Conservation (phyloP, 768 basidiomycete genomes). For the Nevesoporus exiguus region DNA sequence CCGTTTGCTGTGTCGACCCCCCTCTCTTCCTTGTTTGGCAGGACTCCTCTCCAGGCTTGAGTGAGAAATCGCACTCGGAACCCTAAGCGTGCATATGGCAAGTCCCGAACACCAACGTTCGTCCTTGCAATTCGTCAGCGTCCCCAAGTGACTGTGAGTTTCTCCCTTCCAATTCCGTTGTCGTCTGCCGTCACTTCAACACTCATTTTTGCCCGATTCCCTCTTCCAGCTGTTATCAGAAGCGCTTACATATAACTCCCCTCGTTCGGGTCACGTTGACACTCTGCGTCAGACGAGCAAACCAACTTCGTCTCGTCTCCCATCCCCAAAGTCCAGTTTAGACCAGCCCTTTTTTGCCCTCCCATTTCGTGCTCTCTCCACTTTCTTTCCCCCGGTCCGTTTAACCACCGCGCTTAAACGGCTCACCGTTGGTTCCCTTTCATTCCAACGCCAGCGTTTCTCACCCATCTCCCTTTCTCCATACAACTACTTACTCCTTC, state of each 20-base stretch:
- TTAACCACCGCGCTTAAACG: slow-evolving; percentile 12
- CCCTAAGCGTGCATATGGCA: slow-evolving; percentile 11
- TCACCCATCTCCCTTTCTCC: slow-evolving; percentile 3
- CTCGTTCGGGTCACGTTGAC: slow-evolving; percentile 3
- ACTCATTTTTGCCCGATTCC: not conserved
- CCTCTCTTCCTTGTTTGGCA: not conserved
- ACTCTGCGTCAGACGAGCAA: slow-evolving; percentile 1
- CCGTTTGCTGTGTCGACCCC: slow-evolving; percentile 2
- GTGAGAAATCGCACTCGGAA: slow-evolving; percentile 12
- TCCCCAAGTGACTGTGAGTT: slow-evolving; percentile 8
- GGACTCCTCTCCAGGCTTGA: slow-evolving; percentile 6
- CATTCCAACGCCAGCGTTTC: slow-evolving; percentile 4
- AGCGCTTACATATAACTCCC: slow-evolving; percentile 4
- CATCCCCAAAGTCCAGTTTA: not conserved
- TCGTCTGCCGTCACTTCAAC: slow-evolving; percentile 16
- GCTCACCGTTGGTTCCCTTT: not conserved
- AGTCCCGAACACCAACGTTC: slow-evolving; percentile 24
- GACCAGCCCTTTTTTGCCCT: not conserved
- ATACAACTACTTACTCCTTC: not conserved
- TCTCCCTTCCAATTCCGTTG: slow-evolving; percentile 10
- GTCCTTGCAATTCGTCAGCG: slow-evolving; percentile 21
- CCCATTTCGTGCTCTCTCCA: not conserved
- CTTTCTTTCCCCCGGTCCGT: slow-evolving; percentile 11
- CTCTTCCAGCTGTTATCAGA: not conserved
- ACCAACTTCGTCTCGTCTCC: not conserved